These are phyloP conservation scores for Colletotrichum sp. DNA, from an alignment of 2,329 filamentous ascomycete genomes.

Conservation along the genomic window DNA sequence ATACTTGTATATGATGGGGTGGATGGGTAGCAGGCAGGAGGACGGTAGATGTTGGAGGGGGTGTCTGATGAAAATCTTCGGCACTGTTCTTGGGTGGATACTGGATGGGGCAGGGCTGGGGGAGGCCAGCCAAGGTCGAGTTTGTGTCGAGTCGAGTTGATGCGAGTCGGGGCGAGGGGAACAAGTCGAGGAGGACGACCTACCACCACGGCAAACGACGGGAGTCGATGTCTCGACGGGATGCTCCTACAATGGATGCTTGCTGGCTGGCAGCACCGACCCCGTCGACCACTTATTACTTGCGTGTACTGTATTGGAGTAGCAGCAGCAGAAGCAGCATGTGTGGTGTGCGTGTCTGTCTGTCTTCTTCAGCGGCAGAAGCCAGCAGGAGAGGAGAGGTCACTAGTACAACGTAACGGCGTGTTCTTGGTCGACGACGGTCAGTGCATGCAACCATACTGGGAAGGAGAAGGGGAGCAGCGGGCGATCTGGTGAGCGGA, in stretches of 20 bases:
- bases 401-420: conserved; percentile 12
- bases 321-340: neutral
- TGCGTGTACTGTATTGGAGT: neutral
- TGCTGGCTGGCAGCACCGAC: conserved; percentile 30
- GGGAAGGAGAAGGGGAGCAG: conserved; percentile 51
- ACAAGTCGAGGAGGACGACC: conserved; percentile 8
- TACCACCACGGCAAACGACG: neutral
- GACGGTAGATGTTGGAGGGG: conserved; percentile 54
- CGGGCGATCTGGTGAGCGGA: conserved; percentile 38
- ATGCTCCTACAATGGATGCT: conserved; percentile 20
- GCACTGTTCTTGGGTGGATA: conserved; percentile 54
- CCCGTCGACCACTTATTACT: neutral
- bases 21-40: conserved; percentile 28
- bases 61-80: conserved; percentile 53
- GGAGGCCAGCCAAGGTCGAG: conserved; percentile 31
- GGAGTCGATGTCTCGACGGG: conserved; percentile 8
- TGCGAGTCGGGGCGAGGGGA: neutral
- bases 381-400: conserved; percentile 10
- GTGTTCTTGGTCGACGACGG: conserved; percentile 17
- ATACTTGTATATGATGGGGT: conserved; percentile 51
- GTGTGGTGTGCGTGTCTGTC: neutral
- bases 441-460: conserved; percentile 51
- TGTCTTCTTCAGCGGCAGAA: conserved; percentile 33
- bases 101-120: conserved; percentile 31
- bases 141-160: conserved; percentile 21